Evolutionary conservation across 441 rosid genomes (phyloP), one percentile per base, ranked within the genome.

Genomic region (Populus hybrid): DNA sequence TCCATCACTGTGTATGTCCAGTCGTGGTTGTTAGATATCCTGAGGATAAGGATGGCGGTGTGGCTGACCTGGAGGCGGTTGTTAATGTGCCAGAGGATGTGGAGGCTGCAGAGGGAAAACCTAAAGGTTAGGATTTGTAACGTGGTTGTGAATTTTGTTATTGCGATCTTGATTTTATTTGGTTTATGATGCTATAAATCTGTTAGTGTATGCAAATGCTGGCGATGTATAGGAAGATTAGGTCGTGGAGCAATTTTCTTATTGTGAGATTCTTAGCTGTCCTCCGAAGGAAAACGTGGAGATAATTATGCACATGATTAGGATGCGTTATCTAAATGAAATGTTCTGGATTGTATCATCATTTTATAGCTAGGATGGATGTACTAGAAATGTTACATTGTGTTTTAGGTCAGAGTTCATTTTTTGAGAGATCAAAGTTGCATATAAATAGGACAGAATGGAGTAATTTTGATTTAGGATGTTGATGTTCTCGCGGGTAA

Each of bases 21-120:
- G 98, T 94, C 9, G 97, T 94, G 23, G 97, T 94, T 9, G 95
- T 94, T 65, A 84, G 98, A 69, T 86, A 85, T 75, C 92, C 95
- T 9, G 95, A 94, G 4, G 97, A 90, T 21, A 91, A 91, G 76
- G 97, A 94, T 28, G 84, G 84, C 7, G 79, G 75, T 8, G 12
- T 30, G 75, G 81, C 65, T 3, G 83, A 71, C 0, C 80, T 78
- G 7, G 83, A 87, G 68, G 85, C 89, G 1, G 78, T 87, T 11
- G 89, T 88, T 66, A 91, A 83, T 83, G 76, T 82, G 5, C 79
- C 74, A 16, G 85, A 78, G 63, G 93, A 83, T 24, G 92, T 76
- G 26, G 91, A 80, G 50, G 83, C 67, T 6, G 79, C 67, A 28
- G 75, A 66, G 67, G 72, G 69, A 7, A 75, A 72, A 70, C 77